Evolutionary conservation across 2,329 filamentous ascomycete species (phyloP).

Genomic region (Neonectria ditissima): DNA sequence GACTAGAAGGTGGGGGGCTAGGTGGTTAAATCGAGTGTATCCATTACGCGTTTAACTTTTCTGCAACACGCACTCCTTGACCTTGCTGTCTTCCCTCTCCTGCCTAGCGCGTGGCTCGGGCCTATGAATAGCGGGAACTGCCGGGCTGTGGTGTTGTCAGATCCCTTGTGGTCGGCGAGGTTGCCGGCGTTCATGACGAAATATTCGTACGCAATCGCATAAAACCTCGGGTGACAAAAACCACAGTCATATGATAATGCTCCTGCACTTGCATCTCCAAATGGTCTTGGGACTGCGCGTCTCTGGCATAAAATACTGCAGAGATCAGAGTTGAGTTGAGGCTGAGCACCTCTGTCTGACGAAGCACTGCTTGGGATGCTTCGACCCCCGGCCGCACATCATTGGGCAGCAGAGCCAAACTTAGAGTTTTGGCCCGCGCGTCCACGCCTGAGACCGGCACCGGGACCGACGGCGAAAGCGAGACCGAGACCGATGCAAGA

Average conservation of each 20-base stretch:
- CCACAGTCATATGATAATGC: background rate
- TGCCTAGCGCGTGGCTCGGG: background rate
- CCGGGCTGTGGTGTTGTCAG: too few relatives aligned
- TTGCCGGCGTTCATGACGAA: too few relatives aligned
- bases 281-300: background rate
- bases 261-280: background rate
- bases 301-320: background rate
- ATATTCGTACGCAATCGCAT: background rate
- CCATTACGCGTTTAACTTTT: background rate
- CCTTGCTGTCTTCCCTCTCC: background rate
- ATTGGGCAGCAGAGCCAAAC: background rate
- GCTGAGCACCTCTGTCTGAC: background rate
- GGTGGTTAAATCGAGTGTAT: background rate
- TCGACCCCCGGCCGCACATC: background rate
- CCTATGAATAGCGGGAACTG: too few relatives aligned
- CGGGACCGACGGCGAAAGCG: slow-evolving; percentile 26
- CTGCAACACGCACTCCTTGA: background rate
- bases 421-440: background rate
- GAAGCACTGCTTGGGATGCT: background rate
- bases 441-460: background rate
- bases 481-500: slow-evolving; percentile 1
- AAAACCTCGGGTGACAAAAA: background rate
- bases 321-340: background rate
- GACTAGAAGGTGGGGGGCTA: background rate
- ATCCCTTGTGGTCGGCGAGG: too few relatives aligned